phyloP scores from a whole-genome alignment of 75 land plant species.

The Picea glauca region DNA sequence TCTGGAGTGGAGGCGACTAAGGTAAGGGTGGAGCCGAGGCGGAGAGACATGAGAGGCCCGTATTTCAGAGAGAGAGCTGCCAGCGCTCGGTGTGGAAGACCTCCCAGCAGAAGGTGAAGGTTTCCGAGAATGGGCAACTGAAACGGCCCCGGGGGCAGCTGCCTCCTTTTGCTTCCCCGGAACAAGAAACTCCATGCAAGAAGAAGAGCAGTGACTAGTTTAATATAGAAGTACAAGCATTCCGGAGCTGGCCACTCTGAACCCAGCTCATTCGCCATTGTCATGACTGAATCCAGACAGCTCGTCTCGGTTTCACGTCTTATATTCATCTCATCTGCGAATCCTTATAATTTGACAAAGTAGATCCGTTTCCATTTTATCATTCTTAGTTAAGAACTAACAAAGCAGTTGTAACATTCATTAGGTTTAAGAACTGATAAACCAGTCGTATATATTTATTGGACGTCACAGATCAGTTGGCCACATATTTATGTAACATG shows the following conservation, averaged over 20 bases:
- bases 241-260: background rate
- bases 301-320: too few species aligned
- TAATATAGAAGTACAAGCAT: too few species aligned
- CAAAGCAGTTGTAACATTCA: too few species aligned
- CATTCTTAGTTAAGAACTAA: too few species aligned
- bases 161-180: background rate
- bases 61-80: background rate
- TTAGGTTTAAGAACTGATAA: too few species aligned
- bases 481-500: too few species aligned
- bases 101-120: background rate
- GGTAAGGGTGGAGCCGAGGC: slow-evolving; percentile 1
- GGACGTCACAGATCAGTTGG: too few species aligned
- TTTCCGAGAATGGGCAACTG: background rate
- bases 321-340: too few species aligned
- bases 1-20: background rate
- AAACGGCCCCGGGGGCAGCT: background rate
- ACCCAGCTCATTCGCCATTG: background rate
- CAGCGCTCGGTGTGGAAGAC: background rate
- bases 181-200: background rate
- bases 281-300: background rate
- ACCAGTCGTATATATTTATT: too few species aligned
- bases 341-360: too few species aligned
- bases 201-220: background rate
- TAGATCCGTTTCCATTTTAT: too few species aligned
- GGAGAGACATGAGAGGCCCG: background rate